Evolutionary conservation across 495 filamentous ascomycete genomes (phyloP).

Genomic region (Penicillium angulare): DNA sequence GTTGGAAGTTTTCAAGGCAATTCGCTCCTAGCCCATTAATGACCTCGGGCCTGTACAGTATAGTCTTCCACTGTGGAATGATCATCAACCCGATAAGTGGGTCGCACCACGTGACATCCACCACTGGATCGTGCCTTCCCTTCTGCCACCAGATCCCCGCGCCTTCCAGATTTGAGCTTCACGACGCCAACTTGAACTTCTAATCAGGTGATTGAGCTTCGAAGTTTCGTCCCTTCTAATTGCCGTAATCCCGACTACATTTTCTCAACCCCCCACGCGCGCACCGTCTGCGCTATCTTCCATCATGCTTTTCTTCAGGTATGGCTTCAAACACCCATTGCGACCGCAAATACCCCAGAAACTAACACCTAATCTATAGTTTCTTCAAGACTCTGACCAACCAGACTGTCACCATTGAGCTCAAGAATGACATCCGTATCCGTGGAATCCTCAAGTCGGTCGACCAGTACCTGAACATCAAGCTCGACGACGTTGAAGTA

Average conservation of each 20-base stretch:
- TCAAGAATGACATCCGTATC: slow-evolving; percentile 98
- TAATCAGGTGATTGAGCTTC: background rate
- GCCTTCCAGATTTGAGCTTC: slow-evolving; percentile 1
- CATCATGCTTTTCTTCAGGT: slow-evolving; percentile 53
- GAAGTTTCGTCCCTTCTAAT: background rate
- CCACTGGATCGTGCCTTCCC: background rate
- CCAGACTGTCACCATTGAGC: slow-evolving; percentile 92
- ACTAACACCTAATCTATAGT: slow-evolving; percentile 41
- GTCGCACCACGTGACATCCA: background rate
- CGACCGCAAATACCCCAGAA: background rate
- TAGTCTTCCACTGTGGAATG: background rate
- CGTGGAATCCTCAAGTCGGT: slow-evolving; percentile 92
- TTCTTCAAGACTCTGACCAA: slow-evolving; percentile 99
- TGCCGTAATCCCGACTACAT: too few relatives aligned
- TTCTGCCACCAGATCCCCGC: slow-evolving; percentile 2
- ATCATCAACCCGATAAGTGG: background rate
- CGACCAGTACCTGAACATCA: slow-evolving; percentile 98
- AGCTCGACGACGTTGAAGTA: slow-evolving; percentile 90
- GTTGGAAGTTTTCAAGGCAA: too few relatives aligned
- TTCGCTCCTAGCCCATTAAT: too few relatives aligned
- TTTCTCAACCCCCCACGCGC: background rate
- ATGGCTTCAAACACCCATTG: slow-evolving; percentile 3
- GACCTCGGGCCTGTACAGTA: too few relatives aligned
- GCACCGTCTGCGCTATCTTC: slow-evolving; percentile 1
- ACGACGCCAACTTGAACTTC: background rate